Evolutionary conservation across 75 land plant genomes (phyloP).

Genomic region (Sequoiadendron giganteum): DNA sequence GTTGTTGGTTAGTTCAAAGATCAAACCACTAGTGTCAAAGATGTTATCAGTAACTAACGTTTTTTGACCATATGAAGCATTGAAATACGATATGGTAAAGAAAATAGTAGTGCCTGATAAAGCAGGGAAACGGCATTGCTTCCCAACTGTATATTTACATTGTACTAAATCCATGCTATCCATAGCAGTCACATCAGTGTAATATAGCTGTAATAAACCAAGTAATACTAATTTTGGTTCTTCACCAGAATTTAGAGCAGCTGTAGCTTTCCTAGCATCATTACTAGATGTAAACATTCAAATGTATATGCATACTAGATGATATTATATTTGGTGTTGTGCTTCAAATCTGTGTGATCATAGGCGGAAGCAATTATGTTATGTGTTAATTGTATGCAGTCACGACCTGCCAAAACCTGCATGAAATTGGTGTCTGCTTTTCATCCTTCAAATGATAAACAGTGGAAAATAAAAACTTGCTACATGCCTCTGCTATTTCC

Average conservation of each 20-base stretch:
- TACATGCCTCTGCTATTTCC: slow-evolving; percentile 76
- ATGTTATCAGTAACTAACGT: background rate
- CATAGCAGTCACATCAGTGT: slow-evolving; percentile 59
- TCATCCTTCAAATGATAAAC: background rate
- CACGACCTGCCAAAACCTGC: background rate
- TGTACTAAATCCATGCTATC: slow-evolving; percentile 47
- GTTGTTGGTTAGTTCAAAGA: background rate
- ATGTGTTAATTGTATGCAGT: background rate
- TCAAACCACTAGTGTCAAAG: background rate
- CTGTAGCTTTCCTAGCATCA: background rate
- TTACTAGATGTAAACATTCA: background rate
- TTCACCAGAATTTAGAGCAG: background rate
- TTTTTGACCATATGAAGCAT: slow-evolving; percentile 60
- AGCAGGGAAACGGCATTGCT: slow-evolving; percentile 46
- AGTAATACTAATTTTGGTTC: background rate
- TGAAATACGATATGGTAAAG: slow-evolving; percentile 77
- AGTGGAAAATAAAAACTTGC: background rate
- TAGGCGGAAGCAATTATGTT: background rate
- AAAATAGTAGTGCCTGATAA: slow-evolving; percentile 36
- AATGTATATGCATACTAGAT: background rate
- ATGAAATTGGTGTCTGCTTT: background rate
- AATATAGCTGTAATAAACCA: slow-evolving; percentile 58
- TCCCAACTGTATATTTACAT: slow-evolving; percentile 82
- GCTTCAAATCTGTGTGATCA: background rate
- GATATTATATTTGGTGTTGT: background rate